Conservation (phyloP, 2,329 filamentous ascomycete species). For the Didymella sp. region DNA sequence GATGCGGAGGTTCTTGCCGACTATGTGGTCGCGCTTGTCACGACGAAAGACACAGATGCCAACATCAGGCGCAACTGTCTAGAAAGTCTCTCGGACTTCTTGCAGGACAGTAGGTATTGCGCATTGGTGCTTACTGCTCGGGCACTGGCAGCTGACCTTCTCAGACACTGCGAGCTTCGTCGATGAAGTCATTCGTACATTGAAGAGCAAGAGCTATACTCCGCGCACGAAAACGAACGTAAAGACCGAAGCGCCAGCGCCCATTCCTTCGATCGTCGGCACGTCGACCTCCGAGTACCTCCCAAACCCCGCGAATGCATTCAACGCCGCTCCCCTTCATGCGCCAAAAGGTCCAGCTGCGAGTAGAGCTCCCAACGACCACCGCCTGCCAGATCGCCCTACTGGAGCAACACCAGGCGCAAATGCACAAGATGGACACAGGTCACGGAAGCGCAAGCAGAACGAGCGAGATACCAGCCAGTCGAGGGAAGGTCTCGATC, state of each 20-base stretch:
- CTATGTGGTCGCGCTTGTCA: constrained; percentile 79
- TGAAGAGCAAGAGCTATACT: constrained; percentile 61
- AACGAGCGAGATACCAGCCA: constrained; percentile 61
- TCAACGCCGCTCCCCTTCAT: constrained; percentile 32
- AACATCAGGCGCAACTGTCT: constrained; percentile 72
- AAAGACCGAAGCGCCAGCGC: constrained; percentile 30
- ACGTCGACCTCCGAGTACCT: constrained; percentile 31
- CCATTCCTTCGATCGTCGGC: constrained; percentile 34
- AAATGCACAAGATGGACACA: constrained; percentile 25
- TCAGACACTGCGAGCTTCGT: constrained; percentile 69
- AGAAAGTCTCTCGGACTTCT: constrained; percentile 75
- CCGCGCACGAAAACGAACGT: constrained; percentile 39
- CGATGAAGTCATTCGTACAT: constrained; percentile 71
- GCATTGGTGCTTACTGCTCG: background rate
- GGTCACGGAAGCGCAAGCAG: constrained; percentile 63
- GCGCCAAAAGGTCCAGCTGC: constrained; percentile 36
- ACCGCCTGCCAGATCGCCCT: constrained; percentile 24
- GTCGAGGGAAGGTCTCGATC: constrained; percentile 49
- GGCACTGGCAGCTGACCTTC: constrained; percentile 17
- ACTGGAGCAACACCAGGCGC: constrained; percentile 11
- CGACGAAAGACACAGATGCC: constrained; percentile 66
- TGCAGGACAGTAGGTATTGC: constrained; percentile 66
- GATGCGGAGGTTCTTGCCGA: constrained; percentile 84
- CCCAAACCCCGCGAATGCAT: constrained; percentile 23
- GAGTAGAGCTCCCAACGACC: constrained; percentile 16